phyloP scores from a whole-genome alignment of 179 eudicot genomes.

The Beta corolliflora region DNA sequence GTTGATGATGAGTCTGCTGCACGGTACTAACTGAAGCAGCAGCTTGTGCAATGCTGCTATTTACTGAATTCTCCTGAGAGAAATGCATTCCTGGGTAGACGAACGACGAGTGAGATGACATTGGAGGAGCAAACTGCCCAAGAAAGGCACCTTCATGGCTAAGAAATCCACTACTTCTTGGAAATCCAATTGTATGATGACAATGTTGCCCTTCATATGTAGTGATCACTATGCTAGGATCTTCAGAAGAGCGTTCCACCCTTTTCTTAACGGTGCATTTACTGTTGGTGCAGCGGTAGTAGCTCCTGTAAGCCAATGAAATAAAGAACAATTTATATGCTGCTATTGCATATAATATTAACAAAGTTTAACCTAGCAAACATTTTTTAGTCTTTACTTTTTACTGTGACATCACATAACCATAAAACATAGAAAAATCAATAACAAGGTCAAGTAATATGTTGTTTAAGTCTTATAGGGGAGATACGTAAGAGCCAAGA shows the following conservation, averaged over 20 bases:
- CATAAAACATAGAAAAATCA: too few species aligned
- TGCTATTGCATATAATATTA: neutral
- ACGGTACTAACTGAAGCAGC: conserved; percentile 3
- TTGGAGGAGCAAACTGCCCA: conserved; percentile 37
- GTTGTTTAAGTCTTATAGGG: too few species aligned
- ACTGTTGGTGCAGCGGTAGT: conserved; percentile 86
- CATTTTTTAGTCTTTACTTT: neutral
- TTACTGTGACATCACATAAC: neutral
- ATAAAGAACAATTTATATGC: neutral
- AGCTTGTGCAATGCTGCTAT: conserved; percentile 15
- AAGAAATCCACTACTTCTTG: conserved; percentile 53
- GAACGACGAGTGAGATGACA: conserved; percentile 29
- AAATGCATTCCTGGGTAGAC: conserved; percentile 36
- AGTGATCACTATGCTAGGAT: conserved; percentile 73
- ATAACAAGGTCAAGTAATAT: too few species aligned
- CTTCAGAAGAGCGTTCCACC: conserved; percentile 82
- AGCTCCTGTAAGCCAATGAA: conserved; percentile 55
- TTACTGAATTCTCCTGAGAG: conserved; percentile 31
- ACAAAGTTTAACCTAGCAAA: neutral
- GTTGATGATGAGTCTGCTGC: conserved; percentile 8
- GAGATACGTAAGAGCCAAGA: too few species aligned
- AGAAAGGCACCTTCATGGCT: conserved; percentile 48
- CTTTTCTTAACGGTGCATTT: conserved; percentile 92
- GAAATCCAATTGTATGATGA: conserved; percentile 79
- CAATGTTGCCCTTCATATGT: conserved; percentile 98